phyloP scores from a whole-genome alignment of 495 filamentous ascomycete genomes.

The Podospora appendiculata region DNA sequence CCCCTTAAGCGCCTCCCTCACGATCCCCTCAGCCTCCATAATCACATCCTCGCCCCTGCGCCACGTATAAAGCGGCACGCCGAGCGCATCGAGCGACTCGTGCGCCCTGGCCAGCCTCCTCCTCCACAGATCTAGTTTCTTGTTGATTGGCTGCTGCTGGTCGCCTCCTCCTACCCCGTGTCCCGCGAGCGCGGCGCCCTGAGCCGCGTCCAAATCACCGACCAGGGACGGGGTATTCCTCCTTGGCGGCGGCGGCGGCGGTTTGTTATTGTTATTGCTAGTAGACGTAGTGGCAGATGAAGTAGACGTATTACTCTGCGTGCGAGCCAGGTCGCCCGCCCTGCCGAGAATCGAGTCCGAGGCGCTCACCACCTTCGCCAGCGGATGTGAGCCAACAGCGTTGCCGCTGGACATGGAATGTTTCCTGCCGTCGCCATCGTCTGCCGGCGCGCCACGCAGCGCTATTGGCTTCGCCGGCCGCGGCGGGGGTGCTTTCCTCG shows the following conservation, averaged over 20 bases:
- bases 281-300: not conserved
- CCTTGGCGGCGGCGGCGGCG: slow-evolving; percentile 32
- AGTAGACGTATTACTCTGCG: not conserved
- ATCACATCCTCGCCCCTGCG: slow-evolving; percentile 72
- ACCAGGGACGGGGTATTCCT: not conserved
- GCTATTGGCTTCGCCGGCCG: slow-evolving; percentile 62
- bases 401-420: slow-evolving; percentile 3
- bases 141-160: slow-evolving; percentile 40
- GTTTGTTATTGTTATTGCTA: not conserved
- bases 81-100: slow-evolving; percentile 55
- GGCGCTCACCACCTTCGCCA: slow-evolving; percentile 25
- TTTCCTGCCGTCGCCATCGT: slow-evolving; percentile 3
- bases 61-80: slow-evolving; percentile 78
- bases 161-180: slow-evolving; percentile 5
- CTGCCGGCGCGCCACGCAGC: slow-evolving; percentile 39
- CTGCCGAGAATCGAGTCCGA: slow-evolving; percentile 24
- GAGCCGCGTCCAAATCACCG: slow-evolving; percentile 23
- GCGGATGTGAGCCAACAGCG: slow-evolving; percentile 16
- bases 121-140: slow-evolving; percentile 78
- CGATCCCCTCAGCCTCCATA: slow-evolving; percentile 40
- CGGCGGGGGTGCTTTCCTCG: slow-evolving; percentile 40
- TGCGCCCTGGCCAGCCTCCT: slow-evolving; percentile 71
- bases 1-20: slow-evolving; percentile 32
- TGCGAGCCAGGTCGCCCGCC: not conserved
- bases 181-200: not conserved